A percentile compares a stretch with the other conserved stretches of the same genome.
phyloP scores from a whole-genome alignment of 495 filamentous ascomycete species.

The Penicillium atrosanguineum region DNA sequence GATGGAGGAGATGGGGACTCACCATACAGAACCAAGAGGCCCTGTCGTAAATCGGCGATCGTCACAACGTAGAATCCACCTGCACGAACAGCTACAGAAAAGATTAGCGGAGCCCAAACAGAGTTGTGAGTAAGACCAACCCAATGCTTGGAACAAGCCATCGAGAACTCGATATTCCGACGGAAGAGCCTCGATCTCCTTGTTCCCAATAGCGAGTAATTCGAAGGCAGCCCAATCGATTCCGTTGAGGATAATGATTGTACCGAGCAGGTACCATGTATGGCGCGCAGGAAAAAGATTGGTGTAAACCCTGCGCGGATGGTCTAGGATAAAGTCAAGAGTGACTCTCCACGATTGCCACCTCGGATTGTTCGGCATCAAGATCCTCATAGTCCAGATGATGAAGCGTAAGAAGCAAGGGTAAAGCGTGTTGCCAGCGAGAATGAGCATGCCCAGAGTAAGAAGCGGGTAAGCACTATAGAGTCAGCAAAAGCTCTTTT shows the following conservation, averaged over 20 bases:
- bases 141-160: slow-evolving; percentile 77
- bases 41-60: slow-evolving; percentile 67
- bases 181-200: slow-evolving; percentile 55
- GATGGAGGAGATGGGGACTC: slow-evolving; percentile 5
- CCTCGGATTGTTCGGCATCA: slow-evolving; percentile 40
- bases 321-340: slow-evolving; percentile 74
- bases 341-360: slow-evolving; percentile 59
- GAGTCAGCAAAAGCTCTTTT: slow-evolving; percentile 10
- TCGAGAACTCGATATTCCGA: slow-evolving; percentile 63
- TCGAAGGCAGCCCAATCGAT: slow-evolving; percentile 83
- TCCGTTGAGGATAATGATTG: slow-evolving; percentile 71
- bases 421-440: slow-evolving; percentile 81
- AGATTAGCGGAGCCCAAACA: slow-evolving; percentile 5
- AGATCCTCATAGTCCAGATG: slow-evolving; percentile 58
- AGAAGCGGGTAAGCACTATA: slow-evolving; percentile 62
- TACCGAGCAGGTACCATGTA: slow-evolving; percentile 76
- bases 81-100: slow-evolving; percentile 60
- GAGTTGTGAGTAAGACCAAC: slow-evolving; percentile 11
- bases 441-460: slow-evolving; percentile 71
- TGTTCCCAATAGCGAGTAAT: slow-evolving; percentile 72
- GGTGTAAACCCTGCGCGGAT: slow-evolving; percentile 74
- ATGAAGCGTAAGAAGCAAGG: slow-evolving; percentile 78
- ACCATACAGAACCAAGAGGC: slow-evolving; percentile 71
- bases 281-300: slow-evolving; percentile 75
- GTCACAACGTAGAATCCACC: slow-evolving; percentile 83